Evolutionary conservation across 2,329 filamentous ascomycete genomes (phyloP), one percentile per base, ranked within the genome.

Genomic region (Bipolaris zeicola): DNA sequence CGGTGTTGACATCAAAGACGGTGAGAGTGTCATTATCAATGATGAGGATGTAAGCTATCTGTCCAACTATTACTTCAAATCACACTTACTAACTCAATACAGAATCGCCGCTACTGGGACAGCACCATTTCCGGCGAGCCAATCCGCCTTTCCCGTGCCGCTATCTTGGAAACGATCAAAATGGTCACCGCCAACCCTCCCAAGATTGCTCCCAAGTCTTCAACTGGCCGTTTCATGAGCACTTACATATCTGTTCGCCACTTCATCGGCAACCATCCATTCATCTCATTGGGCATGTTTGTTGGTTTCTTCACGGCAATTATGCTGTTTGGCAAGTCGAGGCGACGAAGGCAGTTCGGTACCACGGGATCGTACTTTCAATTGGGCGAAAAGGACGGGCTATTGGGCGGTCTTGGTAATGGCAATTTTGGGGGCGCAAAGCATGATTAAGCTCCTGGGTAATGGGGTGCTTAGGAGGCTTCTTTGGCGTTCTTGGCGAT

Each of bases 31-130:
- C 52, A 89, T 99, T 57, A 95, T 99, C 78, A 97, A 97, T 66
- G 95, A 99, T 68, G 91, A 98, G 81, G 92, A 96, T 76, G 92
- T 96, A 82, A 89, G 91, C 5, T 6, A 33, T 83, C 57, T 52
- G 37, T 7, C 3, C 26, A 28, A 28, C 6, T 38, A 10, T 13
- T 14, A 48, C 22, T 26, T 46, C 34, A 13, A 20, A 11, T 18
- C 33, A 24, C 33, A 4, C 31, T n/a, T 52, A 51, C 56, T 66
- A 50, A 65, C 52, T 41, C 20, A 39, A 3, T 7, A 24, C 38
- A 96, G 91, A 92, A 91, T 79, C 92, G 91, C 67, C 88, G 90
- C 63, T 99, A 96, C 80, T 99, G 95, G 95, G 95, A 99, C 73
- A 87, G 84, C 31, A 96, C 93, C 44, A 88, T 89, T 59, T 95